Evolutionary conservation across 2,329 filamentous ascomycete genomes (phyloP).

Genomic region (Aspergillus sp.): DNA sequence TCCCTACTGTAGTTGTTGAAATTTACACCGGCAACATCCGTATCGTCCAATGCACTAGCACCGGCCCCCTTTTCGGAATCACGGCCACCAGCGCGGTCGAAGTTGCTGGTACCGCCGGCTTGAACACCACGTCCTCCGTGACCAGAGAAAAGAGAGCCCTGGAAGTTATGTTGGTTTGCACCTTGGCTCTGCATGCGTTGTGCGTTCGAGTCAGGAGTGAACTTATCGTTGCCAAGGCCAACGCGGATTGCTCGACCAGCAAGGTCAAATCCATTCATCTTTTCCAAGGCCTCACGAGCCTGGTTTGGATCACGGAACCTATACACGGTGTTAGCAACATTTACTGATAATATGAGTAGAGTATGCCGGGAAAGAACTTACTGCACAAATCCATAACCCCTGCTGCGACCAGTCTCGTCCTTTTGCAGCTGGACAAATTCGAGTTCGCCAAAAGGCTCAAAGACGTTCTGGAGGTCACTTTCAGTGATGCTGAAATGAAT

Average conservation of each 20-base stretch:
- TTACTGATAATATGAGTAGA: not conserved
- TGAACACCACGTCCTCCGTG: conserved; percentile 84
- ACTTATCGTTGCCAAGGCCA: conserved; percentile 99
- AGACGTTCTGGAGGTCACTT: conserved; percentile 91
- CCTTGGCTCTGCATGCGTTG: conserved; percentile 86
- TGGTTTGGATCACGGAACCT: conserved; percentile 89
- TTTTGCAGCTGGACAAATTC: conserved; percentile 98
- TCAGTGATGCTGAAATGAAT: conserved; percentile 99
- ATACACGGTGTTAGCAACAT: not conserved
- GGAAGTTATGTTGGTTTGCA: conserved; percentile 66
- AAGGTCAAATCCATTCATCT: conserved; percentile 99
- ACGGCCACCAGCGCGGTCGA: conserved; percentile 85
- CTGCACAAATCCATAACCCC: conserved; percentile 99
- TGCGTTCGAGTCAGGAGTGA: conserved; percentile 94
- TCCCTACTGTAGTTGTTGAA: conserved; percentile 99
- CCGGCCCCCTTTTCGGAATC: conserved; percentile 86
- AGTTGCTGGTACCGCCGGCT: conserved; percentile 71
- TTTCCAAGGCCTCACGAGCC: conserved; percentile 91
- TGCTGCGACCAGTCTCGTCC: conserved; percentile 85
- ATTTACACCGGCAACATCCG: conserved; percentile 96
- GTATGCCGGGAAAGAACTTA: conserved; percentile 54
- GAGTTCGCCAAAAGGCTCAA: conserved; percentile 95
- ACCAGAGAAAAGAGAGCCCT: conserved; percentile 90
- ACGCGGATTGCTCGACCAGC: conserved; percentile 96
- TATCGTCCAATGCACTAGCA: conserved; percentile 93